Conservation (phyloP, 305 asterid species). For the Withania somnifera region DNA sequence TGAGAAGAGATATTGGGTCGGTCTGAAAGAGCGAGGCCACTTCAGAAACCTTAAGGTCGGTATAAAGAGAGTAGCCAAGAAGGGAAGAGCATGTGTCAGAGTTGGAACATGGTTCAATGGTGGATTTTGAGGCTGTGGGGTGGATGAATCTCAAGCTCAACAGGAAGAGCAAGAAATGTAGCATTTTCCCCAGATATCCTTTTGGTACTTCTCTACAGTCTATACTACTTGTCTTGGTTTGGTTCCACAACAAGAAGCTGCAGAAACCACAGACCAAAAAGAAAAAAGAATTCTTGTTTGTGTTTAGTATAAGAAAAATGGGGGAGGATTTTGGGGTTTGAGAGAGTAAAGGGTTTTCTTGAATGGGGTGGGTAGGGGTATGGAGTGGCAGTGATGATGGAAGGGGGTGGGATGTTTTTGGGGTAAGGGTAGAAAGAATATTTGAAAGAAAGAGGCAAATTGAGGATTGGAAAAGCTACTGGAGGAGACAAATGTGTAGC, state of each 20-base stretch:
- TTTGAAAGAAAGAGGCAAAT: background rate
- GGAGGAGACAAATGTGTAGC: slow-evolving; percentile 7
- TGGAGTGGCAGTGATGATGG: background rate
- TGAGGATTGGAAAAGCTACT: background rate
- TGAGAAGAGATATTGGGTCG: slow-evolving; percentile 79
- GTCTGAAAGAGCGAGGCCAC: slow-evolving; percentile 71
- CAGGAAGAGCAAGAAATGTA: background rate
- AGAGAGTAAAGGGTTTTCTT: background rate
- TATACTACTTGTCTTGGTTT: background rate
- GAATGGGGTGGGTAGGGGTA: background rate
- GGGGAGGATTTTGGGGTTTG: background rate
- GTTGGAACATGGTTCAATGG: slow-evolving; percentile 91
- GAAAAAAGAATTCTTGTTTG: background rate
- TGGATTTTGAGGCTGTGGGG: slow-evolving; percentile 49
- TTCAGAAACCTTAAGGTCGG: slow-evolving; percentile 90
- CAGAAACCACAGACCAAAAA: background rate
- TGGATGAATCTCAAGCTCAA: slow-evolving; percentile 5
- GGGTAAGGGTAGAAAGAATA: background rate
- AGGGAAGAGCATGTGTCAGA: slow-evolving; percentile 64
- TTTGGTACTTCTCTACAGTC: background rate
- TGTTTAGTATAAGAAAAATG: background rate
- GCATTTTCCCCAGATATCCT: slow-evolving; percentile 6
- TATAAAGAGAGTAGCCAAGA: slow-evolving; percentile 83
- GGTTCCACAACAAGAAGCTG: background rate
- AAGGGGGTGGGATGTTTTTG: background rate